phyloP scores from a whole-genome alignment of 331 rosid species.

The Quercus phellos region DNA sequence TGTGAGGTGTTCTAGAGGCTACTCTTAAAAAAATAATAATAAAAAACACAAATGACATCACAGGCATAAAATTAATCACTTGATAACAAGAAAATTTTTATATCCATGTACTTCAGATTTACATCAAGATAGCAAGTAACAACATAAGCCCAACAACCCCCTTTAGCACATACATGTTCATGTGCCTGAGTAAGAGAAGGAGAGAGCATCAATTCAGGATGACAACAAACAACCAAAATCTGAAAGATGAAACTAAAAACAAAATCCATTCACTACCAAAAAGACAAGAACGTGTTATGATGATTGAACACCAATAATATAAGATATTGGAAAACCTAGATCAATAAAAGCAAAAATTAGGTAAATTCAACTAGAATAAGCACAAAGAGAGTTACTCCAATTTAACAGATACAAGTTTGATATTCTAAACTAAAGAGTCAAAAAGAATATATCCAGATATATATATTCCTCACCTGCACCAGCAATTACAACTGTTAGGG shows the following conservation, averaged over 20 bases:
- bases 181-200: no score
- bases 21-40: not conserved
- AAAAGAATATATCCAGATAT: not conserved
- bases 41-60: not conserved
- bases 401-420: not conserved
- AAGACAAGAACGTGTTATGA: not conserved
- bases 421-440: not conserved
- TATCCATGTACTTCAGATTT: no score
- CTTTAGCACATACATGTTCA: no score
- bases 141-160: no score
- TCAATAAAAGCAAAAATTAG: not conserved
- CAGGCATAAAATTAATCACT: not conserved
- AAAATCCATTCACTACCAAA: not conserved
- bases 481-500: slow-evolving; percentile 72
- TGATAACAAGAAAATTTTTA: not conserved
- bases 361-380: not conserved
- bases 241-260: not conserved
- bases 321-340: not conserved
- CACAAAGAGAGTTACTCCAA: not conserved
- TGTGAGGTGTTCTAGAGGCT: not conserved
- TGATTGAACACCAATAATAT: not conserved
- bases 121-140: no score
- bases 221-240: no score
- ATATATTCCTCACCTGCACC: slow-evolving; percentile 75
- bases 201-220: no score